These are phyloP conservation scores for Fusarium concolor DNA, from an alignment of 2,329 filamentous ascomycete genomes.

Conservation along the genomic window DNA sequence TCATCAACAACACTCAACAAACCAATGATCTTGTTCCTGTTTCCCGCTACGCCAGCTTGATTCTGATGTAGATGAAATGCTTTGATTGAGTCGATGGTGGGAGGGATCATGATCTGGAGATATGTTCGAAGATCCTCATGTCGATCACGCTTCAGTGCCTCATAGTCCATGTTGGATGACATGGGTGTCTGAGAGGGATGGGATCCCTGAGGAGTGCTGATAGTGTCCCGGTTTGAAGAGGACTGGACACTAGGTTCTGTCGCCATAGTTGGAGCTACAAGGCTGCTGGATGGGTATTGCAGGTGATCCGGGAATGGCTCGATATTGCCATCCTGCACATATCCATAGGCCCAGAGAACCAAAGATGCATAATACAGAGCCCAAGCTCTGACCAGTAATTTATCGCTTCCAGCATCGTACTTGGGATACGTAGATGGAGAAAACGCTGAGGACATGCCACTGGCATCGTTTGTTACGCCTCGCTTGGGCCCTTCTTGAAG, in stretches of 20 bases:
- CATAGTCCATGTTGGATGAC: slow-evolving; percentile 36
- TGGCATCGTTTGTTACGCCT: slow-evolving; percentile 20
- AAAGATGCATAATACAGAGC: slow-evolving; percentile 45
- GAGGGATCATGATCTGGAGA: slow-evolving; percentile 46
- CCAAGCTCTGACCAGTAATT: slow-evolving; percentile 43
- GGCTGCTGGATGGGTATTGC: slow-evolving; percentile 38
- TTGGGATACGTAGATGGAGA: slow-evolving; percentile 39
- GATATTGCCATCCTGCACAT: slow-evolving; percentile 45
- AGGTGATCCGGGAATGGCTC: slow-evolving; percentile 45
- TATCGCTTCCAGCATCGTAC: slow-evolving; percentile 44
- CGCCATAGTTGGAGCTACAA: slow-evolving; percentile 20
- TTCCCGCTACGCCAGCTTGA: slow-evolving; percentile 45
- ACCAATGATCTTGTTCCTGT: slow-evolving; percentile 45
- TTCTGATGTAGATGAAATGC: slow-evolving; percentile 47
- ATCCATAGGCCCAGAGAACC: slow-evolving; percentile 47
- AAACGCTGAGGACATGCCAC: slow-evolving; percentile 26
- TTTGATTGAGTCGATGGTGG: slow-evolving; percentile 46
- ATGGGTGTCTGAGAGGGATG: slow-evolving; percentile 33
- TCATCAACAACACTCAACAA: slow-evolving; percentile 44
- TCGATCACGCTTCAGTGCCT: slow-evolving; percentile 38
- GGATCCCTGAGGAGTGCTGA: slow-evolving; percentile 32
- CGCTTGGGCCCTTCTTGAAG: slow-evolving; percentile 38
- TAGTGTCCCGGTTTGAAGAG: slow-evolving; percentile 29
- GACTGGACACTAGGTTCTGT: slow-evolving; percentile 38
- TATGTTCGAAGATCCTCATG: slow-evolving; percentile 46